Conservation (phyloP, 2,329 filamentous ascomycete species). For the Neonectria ditissima region DNA sequence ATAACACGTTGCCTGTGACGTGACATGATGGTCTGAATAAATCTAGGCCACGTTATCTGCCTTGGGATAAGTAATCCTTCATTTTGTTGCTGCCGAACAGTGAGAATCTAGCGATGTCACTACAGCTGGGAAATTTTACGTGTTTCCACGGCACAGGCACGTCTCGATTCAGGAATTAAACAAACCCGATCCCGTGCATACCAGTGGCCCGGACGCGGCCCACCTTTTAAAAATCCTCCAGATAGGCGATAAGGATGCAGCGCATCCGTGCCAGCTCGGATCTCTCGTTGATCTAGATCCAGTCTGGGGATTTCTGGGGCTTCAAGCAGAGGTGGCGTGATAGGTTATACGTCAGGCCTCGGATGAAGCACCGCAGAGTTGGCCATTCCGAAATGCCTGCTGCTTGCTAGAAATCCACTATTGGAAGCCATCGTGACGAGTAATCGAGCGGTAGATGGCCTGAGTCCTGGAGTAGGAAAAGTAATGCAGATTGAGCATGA, state of each 20-base stretch:
- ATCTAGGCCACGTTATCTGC: neutral
- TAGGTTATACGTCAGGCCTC: neutral
- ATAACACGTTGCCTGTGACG: neutral
- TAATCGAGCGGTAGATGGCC: too few relatives aligned
- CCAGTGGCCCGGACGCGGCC: slow-evolving; percentile 11
- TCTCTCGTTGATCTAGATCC: slow-evolving; percentile 26
- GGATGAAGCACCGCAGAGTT: neutral
- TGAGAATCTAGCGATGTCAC: too few relatives aligned
- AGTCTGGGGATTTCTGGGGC: slow-evolving; percentile 24
- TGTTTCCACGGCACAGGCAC: neutral
- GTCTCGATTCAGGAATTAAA: neutral
- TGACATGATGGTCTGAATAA: neutral
- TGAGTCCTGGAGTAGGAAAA: neutral
- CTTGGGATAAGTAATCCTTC: too few relatives aligned
- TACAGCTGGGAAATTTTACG: neutral
- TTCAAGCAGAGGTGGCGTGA: slow-evolving; percentile 30
- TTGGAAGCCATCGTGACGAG: neutral
- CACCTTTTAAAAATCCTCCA: slow-evolving; percentile 22
- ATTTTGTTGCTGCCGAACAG: neutral
- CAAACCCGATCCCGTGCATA: neutral
- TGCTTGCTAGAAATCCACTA: neutral
- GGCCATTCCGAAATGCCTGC: neutral
- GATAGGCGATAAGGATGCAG: slow-evolving; percentile 30
- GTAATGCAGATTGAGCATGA: neutral
- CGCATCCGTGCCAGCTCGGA: slow-evolving; percentile 24